Evolutionary conservation across 1,139 yeast species (phyloP), one percentile per base, ranked within the genome.

Genomic region (Geotrichum citri-aurantii): DNA sequence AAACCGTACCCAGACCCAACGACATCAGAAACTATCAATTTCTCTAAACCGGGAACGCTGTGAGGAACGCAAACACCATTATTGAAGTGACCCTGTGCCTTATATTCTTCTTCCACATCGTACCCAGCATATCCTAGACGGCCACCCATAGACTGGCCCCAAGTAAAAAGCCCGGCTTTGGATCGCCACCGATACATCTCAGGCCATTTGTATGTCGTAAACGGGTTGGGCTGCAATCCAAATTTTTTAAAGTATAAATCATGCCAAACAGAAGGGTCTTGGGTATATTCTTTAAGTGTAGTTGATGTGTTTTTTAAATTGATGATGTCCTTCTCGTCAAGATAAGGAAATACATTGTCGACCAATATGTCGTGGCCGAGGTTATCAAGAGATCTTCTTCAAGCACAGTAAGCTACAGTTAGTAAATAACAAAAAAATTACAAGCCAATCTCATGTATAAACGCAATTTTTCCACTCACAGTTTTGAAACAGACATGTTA

Each of bases 1-100:
- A 85, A 83, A n/a, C 86, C 79, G 66, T 77, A 86, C 0, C 95
- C 95, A 46, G 86, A 86, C 6, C 86, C 84, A 19, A 81, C 76
- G 1, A 86, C 73, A 65, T 84, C 88, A 3, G 80, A 75, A 8
- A 85, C 71, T 1, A 79, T 69, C 26, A 72, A 69, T 19, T 77
- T 67, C 66, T 74, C 67, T 56, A 72, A 69, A 1, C 66, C 54
- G 17, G 56, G 48, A 12, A 79, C 67, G 52, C 50, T 57, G 26
- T 54, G 60, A 4, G 70, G 68, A 40, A 60, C 44, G 50, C 58
- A 49, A 21, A 61, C 56, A 44, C 64, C 52, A 40, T 21, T 42
- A 4, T 27, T 52, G 49, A 6, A 60, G 54, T 37, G 10, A 37
- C 10, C 7, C 3, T 37, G 19, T 5, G 55, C 7, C 10, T 52